Evolutionary conservation across 2,329 filamentous ascomycete species (phyloP).

Genomic region (Tolypocladium paradoxum): DNA sequence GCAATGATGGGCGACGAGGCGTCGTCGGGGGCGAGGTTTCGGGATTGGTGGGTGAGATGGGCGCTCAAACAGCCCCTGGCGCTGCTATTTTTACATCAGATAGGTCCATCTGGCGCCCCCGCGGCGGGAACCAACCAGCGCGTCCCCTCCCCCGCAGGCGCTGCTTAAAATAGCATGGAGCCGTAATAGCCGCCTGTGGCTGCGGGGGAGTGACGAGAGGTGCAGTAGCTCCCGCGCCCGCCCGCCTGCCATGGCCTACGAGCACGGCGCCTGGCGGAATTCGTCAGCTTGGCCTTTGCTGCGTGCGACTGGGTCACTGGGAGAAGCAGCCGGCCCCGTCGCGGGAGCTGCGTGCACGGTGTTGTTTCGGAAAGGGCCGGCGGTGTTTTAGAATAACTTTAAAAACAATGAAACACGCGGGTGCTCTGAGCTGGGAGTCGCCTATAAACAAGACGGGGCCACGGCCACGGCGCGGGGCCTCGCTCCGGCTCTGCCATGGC

Average conservation of each 20-base stretch:
- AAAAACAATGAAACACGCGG: background rate
- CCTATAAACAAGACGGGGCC: background rate
- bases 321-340: background rate
- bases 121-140: background rate
- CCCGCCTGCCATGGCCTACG: too few species aligned
- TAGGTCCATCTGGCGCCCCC: background rate
- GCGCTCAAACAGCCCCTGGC: too few species aligned
- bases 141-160: background rate
- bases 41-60: too few species aligned
- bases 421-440: too few species aligned
- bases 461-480: background rate
- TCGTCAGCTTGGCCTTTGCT: too few species aligned
- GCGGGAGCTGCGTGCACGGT: background rate
- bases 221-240: background rate
- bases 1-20: too few species aligned
- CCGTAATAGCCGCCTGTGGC: background rate
- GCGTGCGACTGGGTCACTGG: too few species aligned
- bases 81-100: background rate
- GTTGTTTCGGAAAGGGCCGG: background rate
- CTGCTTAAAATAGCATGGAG: background rate
- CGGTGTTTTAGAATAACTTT: background rate
- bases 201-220: background rate
- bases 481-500: too few species aligned
- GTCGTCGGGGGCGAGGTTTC: too few species aligned
- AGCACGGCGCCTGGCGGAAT: too few species aligned